Evolutionary conservation across 257 asterid species (phyloP), one percentile per base, ranked within the genome.

Genomic region (Nicotiana otophora): DNA sequence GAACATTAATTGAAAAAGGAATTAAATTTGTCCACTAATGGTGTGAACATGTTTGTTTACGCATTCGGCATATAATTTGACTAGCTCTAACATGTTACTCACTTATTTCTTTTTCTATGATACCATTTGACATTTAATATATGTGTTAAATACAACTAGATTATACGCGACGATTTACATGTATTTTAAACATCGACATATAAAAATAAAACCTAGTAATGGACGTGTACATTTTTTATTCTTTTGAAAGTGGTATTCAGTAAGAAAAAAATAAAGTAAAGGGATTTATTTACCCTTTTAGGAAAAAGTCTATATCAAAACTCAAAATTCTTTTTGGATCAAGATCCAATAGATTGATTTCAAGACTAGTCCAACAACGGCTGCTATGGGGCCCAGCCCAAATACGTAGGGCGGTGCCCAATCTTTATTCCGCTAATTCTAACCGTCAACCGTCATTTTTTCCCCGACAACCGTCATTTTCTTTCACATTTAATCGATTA

Each of bases 361-460:
- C 7, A 54, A 57, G 66, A 19, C 10, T 61, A 61, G 31, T 61
- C 66, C 65, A 58, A 19, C 10, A 5, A 58, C 10, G 2, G 12
- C 14, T 1, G 30, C 28, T 19, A n/a, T 10, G 5, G 17, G 33
- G 4, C 12, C 62, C 23, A 39, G 79, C 79, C 79, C 79, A 74
- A 74, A 74, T 46, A 48, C 42, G 42, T 48, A 74, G 23, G 79
- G 61, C 62, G 79, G 79, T 74, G 61, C 62, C 28, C 26, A 58
- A 74, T 48, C 78, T 72, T 12, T 58, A 15, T 74, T 48, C 39
- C 61, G 7, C 79, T 7, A 72, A 46, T 2, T 33, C 0, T 72
- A 72, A 72, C 79, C 79, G 79, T 72, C 79, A 26, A 46, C 80
- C 16, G 16, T 74, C 63, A 34, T 72, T 72, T 39, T 39, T 7